Conservation (phyloP, 2,329 filamentous ascomycete genomes). For the Apiospora hydei region DNA sequence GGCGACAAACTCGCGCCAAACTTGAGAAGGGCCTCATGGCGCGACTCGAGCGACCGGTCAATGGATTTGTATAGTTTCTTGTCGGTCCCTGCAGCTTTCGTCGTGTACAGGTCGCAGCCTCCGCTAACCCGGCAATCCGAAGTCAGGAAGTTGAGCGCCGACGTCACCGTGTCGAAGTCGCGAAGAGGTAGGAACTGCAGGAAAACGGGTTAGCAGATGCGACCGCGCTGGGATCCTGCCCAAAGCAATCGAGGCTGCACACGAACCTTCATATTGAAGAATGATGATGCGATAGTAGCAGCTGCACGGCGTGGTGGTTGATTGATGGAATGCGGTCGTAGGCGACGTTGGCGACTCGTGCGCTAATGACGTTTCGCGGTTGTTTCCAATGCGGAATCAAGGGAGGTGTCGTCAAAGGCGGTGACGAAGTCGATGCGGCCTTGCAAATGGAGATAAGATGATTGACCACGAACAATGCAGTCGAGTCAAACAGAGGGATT, state of each 20-base stretch:
- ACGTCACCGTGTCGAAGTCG: constrained; percentile 90
- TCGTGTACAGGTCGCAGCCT: constrained; percentile 96
- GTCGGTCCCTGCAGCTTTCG: constrained; percentile 92
- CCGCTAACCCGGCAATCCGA: constrained; percentile 91
- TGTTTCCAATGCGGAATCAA: not conserved
- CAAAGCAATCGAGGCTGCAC: not conserved
- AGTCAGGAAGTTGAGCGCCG: constrained; percentile 94
- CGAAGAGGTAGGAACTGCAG: constrained; percentile 87
- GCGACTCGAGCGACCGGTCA: constrained; percentile 86
- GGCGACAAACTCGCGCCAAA: constrained; percentile 88
- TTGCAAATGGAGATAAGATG: not conserved
- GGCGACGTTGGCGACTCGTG: constrained; percentile 4
- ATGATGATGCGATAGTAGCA: constrained; percentile 2
- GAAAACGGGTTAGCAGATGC: not conserved
- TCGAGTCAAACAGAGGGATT: not conserved
- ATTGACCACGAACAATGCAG: not conserved
- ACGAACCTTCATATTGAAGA: constrained; percentile 30
- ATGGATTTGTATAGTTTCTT: constrained; percentile 98
- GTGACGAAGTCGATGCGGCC: not conserved
- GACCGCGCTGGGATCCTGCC: not conserved
- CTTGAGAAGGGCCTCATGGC: constrained; percentile 87
- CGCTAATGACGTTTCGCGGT: constrained; percentile 18
- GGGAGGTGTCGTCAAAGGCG: not conserved
- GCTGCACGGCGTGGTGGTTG: not conserved
- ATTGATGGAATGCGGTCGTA: not conserved